These are phyloP conservation scores for Gossypium trilobum DNA, from an alignment of 441 rosid species.

Conservation along the genomic window DNA sequence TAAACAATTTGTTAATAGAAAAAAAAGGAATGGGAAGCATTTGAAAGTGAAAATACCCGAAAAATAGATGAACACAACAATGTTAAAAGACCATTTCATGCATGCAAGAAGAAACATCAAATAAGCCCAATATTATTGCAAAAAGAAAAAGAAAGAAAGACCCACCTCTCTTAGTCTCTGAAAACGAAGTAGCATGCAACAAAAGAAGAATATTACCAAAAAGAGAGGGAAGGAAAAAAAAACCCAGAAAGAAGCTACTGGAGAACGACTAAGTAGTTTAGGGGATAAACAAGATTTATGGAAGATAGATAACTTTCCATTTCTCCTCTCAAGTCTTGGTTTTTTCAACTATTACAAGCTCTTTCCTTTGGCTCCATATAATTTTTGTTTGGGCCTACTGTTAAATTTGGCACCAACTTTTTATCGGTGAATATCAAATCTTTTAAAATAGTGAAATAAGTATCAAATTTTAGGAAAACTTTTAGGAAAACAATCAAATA, in stretches of 20 bases:
- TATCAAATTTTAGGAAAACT: too few species aligned
- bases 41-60: conserved; percentile 3
- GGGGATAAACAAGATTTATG: not conserved
- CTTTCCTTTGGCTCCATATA: not conserved
- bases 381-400: too few species aligned
- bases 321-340: not conserved
- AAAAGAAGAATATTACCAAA: not conserved
- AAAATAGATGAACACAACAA: conserved; percentile 5
- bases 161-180: not conserved
- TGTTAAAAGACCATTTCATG: conserved; percentile 12
- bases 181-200: conserved; percentile 19
- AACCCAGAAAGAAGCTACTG: conserved; percentile 2
- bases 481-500: too few species aligned
- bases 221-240: not conserved
- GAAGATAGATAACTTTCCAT: not conserved
- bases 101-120: conserved; percentile 15
- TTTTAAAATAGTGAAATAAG: too few species aligned
- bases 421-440: too few species aligned
- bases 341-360: not conserved
- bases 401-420: too few species aligned
- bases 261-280: not conserved
- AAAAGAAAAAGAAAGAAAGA: not conserved
- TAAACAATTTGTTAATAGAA: not conserved
- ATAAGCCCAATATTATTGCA: not conserved
- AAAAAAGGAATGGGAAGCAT: not conserved